Conservation (phyloP, 345 rosid species). For the Rhodomyrtus tomentosa region DNA sequence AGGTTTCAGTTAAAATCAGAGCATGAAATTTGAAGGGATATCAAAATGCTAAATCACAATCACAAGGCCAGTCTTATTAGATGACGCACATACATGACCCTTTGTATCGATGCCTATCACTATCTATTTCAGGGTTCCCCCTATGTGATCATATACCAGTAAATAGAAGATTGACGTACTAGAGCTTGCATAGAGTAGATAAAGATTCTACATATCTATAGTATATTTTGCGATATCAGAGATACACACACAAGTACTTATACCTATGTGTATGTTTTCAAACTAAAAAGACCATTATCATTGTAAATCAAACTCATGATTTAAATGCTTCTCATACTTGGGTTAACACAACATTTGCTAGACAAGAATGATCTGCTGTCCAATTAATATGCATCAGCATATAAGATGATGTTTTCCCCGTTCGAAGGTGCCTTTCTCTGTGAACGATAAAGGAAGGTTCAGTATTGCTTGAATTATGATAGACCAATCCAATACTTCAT, state of each 20-base stretch:
- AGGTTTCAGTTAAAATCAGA: not conserved
- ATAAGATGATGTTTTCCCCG: not conserved
- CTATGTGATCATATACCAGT: not conserved
- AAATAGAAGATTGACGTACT: not conserved
- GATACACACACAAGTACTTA: not conserved
- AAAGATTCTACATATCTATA: not conserved
- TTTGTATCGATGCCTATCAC: not conserved
- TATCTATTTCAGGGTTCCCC: not conserved
- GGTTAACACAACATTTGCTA: not conserved
- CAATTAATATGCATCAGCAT: not conserved
- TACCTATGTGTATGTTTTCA: not conserved
- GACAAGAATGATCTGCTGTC: not conserved
- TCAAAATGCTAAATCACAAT: not conserved
- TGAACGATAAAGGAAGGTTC: not conserved
- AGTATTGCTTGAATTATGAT: not conserved
- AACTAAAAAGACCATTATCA: not conserved
- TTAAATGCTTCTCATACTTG: not conserved
- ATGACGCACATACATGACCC: not conserved
- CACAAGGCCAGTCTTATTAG: not conserved
- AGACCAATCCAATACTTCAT: not conserved
- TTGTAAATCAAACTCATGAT: not conserved
- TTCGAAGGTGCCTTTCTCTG: not conserved
- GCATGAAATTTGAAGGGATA: not conserved
- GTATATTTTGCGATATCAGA: not conserved
- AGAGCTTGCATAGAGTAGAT: not conserved